Conservation (phyloP, 2,329 filamentous ascomycete genomes). For the Pseudogymnoascus sp. region DNA sequence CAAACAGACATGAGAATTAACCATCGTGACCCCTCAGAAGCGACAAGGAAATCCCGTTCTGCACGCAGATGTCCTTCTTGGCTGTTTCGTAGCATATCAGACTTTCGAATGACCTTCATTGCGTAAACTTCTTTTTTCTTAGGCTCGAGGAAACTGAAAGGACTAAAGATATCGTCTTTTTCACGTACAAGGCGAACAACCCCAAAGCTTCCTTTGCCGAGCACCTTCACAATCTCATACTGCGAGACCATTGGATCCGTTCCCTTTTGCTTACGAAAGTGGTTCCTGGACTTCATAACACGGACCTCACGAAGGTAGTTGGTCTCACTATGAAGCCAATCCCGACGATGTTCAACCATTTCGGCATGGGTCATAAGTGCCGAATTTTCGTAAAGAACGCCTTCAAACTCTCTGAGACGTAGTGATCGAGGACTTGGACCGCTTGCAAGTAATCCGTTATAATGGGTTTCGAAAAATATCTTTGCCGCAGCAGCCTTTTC, state of each 20-base stretch:
- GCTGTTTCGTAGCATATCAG: conserved; percentile 79
- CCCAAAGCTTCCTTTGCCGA: conserved; percentile 92
- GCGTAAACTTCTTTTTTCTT: conserved; percentile 61
- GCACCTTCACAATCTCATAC: conserved; percentile 73
- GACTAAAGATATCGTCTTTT: conserved; percentile 29
- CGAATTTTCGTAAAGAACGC: conserved; percentile 46
- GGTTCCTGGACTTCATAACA: conserved; percentile 55
- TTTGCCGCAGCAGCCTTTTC: conserved; percentile 76
- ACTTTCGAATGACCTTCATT: conserved; percentile 96
- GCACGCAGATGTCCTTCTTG: conserved; percentile 90
- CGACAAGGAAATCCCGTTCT: conserved; percentile 84
- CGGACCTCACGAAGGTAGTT: conserved; percentile 67
- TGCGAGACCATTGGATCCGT: conserved; percentile 46
- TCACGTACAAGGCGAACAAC: conserved; percentile 80
- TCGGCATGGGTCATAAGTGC: conserved; percentile 42
- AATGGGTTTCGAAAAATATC: conserved; percentile 78
- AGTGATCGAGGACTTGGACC: conserved; percentile 49
- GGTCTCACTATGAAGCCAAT: conserved; percentile 60
- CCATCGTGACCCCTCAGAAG: conserved; percentile 80
- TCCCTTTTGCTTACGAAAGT: conserved; percentile 23
- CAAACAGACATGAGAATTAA: conserved; percentile 26
- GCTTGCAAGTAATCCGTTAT: conserved; percentile 56
- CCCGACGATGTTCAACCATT: conserved; percentile 41
- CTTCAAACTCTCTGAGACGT: conserved; percentile 54
- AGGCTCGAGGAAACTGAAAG: conserved; percentile 12